Evolutionary conservation across 2,329 filamentous ascomycete species (phyloP).

Genomic region (Fusarium odoratissimum): DNA sequence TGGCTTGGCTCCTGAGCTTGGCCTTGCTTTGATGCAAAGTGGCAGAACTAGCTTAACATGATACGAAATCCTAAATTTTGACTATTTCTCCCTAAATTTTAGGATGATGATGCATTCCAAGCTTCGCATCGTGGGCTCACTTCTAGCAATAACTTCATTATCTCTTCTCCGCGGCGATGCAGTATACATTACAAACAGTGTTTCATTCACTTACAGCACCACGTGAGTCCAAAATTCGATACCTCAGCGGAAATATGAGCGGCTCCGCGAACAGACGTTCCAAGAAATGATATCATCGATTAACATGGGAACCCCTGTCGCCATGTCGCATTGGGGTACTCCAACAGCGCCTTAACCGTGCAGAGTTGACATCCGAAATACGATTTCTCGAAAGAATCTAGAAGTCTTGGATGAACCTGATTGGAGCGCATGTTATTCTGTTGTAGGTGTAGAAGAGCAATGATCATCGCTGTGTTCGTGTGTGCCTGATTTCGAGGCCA

Average conservation of each 20-base stretch:
- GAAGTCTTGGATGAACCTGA: slow-evolving; percentile 6
- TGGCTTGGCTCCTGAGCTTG: not conserved
- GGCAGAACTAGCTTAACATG: not conserved
- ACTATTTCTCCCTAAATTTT: too few relatives aligned
- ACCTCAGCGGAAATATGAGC: not conserved
- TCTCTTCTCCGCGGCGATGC: not conserved
- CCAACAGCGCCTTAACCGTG: slow-evolving; percentile 1
- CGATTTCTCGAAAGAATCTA: slow-evolving; percentile 18
- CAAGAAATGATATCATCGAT: slow-evolving; percentile 36
- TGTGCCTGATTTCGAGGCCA: not conserved
- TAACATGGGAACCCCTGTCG: not conserved
- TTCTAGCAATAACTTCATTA: not conserved
- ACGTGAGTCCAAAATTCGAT: not conserved
- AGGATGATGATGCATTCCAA: not conserved
- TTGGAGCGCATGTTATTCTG: slow-evolving; percentile 40
- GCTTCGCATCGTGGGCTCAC: not conserved
- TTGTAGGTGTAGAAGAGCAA: slow-evolving; percentile 4
- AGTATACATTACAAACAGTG: not conserved
- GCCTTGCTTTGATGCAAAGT: not conserved
- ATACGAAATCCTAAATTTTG: not conserved
- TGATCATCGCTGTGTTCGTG: slow-evolving; percentile 16
- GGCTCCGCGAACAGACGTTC: slow-evolving; percentile 21
- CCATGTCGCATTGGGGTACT: slow-evolving; percentile 11
- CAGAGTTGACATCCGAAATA: slow-evolving; percentile 1
- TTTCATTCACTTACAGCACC: not conserved